A percentile compares a stretch with the other conserved stretches of the same genome.
Evolutionary conservation across 78 protist species (phyloP).

Genomic region (Dictyostelium discoideum): DNA sequence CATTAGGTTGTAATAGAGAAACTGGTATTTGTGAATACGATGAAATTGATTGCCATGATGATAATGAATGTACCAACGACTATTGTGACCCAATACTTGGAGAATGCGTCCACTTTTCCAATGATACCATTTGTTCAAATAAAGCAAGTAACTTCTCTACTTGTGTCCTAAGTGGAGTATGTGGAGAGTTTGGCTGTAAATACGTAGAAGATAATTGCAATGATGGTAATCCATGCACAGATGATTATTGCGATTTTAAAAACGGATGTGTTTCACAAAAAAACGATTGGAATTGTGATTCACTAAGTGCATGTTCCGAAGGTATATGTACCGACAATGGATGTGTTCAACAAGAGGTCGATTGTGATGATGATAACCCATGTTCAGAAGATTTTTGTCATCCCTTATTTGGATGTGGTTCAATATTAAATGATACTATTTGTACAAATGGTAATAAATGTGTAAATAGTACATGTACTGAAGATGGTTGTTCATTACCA

Average conservation of each 20-base stretch:
- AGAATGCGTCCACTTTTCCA: too few relatives aligned
- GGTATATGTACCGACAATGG: neutral
- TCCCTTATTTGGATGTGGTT: constrained; percentile 28
- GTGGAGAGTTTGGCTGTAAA: too few relatives aligned
- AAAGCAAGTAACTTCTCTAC: too few relatives aligned
- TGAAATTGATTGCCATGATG: neutral
- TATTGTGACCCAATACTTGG: too few relatives aligned
- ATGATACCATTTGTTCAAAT: too few relatives aligned
- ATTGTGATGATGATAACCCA: neutral
- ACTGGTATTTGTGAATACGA: neutral
- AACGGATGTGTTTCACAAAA: constrained; percentile 10
- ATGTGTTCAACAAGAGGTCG: neutral
- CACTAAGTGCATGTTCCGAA: neutral
- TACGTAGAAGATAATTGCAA: neutral
- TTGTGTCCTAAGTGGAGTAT: too few relatives aligned
- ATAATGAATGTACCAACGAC: too few relatives aligned
- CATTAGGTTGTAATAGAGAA: too few relatives aligned
- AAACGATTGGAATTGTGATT: neutral
- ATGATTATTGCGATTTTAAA: neutral
- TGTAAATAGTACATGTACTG: neutral
- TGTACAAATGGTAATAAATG: constrained; percentile 3
- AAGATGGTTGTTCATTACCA: neutral
- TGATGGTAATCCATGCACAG: neutral
- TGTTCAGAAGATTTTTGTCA: neutral
- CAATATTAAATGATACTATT: neutral